phyloP scores from a whole-genome alignment of 1,139 yeast genomes.

The Hyphopichia wangnamkhiaoensis region DNA sequence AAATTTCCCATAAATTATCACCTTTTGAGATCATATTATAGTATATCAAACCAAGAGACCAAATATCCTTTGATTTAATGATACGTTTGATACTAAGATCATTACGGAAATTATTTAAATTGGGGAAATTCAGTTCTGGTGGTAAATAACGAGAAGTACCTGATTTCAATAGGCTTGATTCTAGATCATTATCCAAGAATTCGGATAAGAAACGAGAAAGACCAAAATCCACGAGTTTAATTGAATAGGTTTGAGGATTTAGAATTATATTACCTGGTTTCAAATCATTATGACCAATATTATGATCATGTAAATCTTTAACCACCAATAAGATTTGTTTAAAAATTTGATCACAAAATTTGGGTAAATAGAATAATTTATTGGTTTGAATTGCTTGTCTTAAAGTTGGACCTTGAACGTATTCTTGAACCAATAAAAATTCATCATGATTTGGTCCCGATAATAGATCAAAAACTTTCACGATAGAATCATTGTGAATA shows the following conservation, averaged over 20 bases:
- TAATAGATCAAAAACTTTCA: slow-evolving; percentile 1
- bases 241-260: neutral
- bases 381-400: neutral
- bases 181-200: neutral
- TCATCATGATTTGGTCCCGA: neutral
- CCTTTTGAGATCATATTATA: slow-evolving; percentile 10
- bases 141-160: slow-evolving; percentile 6
- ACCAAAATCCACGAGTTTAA: slow-evolving; percentile 3
- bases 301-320: slow-evolving; percentile 4
- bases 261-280: slow-evolving; percentile 5
- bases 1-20: slow-evolving; percentile 5
- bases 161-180: slow-evolving; percentile 5
- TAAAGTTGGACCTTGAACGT: slow-evolving; percentile 9
- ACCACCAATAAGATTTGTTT: slow-evolving; percentile 3
- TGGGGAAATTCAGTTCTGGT: slow-evolving; percentile 8
- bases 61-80: slow-evolving; percentile 5
- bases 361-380: slow-evolving; percentile 1
- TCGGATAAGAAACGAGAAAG: slow-evolving; percentile 3
- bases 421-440: slow-evolving; percentile 13
- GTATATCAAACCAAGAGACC: slow-evolving; percentile 12
- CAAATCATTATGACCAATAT: slow-evolving; percentile 6
- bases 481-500: slow-evolving; percentile 1
- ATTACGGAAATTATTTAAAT: slow-evolving; percentile 1
- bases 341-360: slow-evolving; percentile 3
- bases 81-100: slow-evolving; percentile 3